phyloP scores from a whole-genome alignment of 805 yeast genomes.

The Starmerella potacharoeniae region DNA sequence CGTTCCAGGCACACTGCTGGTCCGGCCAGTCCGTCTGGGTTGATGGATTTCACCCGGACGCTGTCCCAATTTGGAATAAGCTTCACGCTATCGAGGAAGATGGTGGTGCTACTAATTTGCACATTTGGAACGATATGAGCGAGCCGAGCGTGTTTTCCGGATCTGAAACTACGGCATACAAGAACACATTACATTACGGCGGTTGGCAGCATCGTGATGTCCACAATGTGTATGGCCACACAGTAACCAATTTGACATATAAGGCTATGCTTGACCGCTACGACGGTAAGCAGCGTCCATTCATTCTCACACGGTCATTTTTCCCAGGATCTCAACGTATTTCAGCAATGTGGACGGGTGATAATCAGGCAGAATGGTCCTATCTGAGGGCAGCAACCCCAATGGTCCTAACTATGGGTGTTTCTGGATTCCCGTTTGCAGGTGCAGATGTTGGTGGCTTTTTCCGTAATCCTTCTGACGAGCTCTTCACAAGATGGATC shows the following conservation, averaged over 20 bases:
- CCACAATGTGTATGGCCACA: constrained; percentile 74
- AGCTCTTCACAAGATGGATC: constrained; percentile 82
- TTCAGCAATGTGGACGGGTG: constrained; percentile 97
- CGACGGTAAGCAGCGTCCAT: constrained; percentile 52
- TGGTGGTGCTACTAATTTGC: constrained; percentile 50
- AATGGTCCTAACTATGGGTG: constrained; percentile 70
- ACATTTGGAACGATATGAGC: constrained; percentile 96
- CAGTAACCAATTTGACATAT: constrained; percentile 71
- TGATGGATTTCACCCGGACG: constrained; percentile 61
- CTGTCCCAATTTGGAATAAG: constrained; percentile 49
- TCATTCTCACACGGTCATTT: constrained; percentile 73
- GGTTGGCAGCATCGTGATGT: constrained; percentile 83
- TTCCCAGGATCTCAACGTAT: constrained; percentile 86
- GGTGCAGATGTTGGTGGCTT: constrained; percentile 98
- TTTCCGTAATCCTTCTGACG: constrained; percentile 77
- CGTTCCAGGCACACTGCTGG: constrained; percentile 88
- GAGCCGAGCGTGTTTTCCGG: constrained; percentile 94
- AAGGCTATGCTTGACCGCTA: constrained; percentile 48
- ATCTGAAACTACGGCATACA: constrained; percentile 85
- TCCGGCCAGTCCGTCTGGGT: constrained; percentile 95
- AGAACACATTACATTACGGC: constrained; percentile 66
- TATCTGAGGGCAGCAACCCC: constrained; percentile 71
- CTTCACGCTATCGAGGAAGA: constrained; percentile 36
- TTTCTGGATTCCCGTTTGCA: constrained; percentile 79
- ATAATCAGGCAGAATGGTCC: constrained; percentile 88